Evolutionary conservation across 2,329 filamentous ascomycete genomes (phyloP), one percentile per base, ranked within the genome.

Genomic region (Bipolaris cookei): DNA sequence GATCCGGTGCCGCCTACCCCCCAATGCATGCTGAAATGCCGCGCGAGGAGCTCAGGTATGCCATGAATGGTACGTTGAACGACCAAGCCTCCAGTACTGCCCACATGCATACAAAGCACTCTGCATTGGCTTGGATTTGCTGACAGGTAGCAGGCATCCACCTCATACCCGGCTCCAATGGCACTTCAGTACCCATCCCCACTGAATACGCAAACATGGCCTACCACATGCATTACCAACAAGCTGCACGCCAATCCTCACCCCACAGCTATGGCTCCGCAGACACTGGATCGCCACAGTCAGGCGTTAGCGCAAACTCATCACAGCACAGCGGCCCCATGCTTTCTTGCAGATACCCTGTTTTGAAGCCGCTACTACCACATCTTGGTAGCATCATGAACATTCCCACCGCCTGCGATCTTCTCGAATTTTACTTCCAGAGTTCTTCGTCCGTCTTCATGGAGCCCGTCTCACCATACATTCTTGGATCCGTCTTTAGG

Each of bases 371-470:
- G 32, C 82, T 97, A 2, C 76, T 96, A 30, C 91, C 92, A 16
- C 90, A 96, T 71, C 85, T 97, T 44, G 86, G 86, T 20, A 87
- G 86, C 54, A 90, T 96, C 60, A 88, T 97, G 39, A 91, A 92
- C 1, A 82, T 90, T 43, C 85, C 88, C 1, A 83, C 96, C 48
- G 93, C 93, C 7, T 97, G 92, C 79, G 92, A 97, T 73, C 83
- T 97, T 44, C 83, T 97, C 58, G 93, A 97, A 68, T 83, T 93
- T 43, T 97, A 97, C 77, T 97, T 97, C 73, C 87, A 91, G 46
- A 96, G 91, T 73, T 92, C 91, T 1, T 95, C 92, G 2, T 91
- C 91, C 1, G 88, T 90, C 2, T 90, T 94, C 77, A 88, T 95
- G 78, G 92, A 96, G 69, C 92, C 93, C 3, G 88, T 90, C 74